These are phyloP conservation scores for Pseudodiploospora longispora DNA, from an alignment of 2,329 filamentous ascomycete genomes.

Conservation along the genomic window DNA sequence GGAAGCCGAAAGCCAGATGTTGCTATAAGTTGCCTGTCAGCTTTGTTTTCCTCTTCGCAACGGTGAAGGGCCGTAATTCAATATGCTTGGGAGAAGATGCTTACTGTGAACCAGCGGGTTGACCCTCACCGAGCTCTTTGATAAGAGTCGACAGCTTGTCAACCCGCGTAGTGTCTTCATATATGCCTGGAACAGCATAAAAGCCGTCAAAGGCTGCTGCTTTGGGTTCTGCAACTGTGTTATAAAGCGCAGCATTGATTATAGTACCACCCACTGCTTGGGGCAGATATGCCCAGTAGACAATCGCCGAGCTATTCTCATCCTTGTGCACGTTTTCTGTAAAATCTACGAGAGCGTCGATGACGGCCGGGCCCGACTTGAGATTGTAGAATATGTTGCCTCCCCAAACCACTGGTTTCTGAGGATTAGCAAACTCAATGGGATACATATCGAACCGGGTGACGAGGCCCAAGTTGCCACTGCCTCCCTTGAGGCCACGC, in stretches of 20 bases:
- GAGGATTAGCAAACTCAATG: constrained; percentile 19
- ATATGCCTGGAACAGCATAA: constrained; percentile 14
- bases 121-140: constrained; percentile 20
- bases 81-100: neutral
- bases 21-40: constrained; percentile 10
- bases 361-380: constrained; percentile 6
- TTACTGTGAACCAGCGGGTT: constrained; percentile 20
- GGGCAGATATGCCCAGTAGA: constrained; percentile 26
- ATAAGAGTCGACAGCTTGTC: constrained; percentile 21
- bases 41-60: neutral
- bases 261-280: constrained; percentile 19
- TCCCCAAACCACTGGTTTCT: constrained; percentile 22
- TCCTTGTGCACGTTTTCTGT: constrained; percentile 22
- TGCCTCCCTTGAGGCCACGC: constrained; percentile 32
- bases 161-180: constrained; percentile 19
- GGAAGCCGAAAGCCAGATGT: constrained; percentile 27
- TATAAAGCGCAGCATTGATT: constrained; percentile 23
- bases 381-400: constrained; percentile 20
- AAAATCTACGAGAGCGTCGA: constrained; percentile 25
- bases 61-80: neutral
- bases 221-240: constrained; percentile 18
- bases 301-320: constrained; percentile 23
- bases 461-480: constrained; percentile 33
- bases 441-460: constrained; percentile 23
- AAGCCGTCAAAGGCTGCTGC: constrained; percentile 23